phyloP scores from a whole-genome alignment of 805 yeast genomes.

The Hanseniaspora meyeri region DNA sequence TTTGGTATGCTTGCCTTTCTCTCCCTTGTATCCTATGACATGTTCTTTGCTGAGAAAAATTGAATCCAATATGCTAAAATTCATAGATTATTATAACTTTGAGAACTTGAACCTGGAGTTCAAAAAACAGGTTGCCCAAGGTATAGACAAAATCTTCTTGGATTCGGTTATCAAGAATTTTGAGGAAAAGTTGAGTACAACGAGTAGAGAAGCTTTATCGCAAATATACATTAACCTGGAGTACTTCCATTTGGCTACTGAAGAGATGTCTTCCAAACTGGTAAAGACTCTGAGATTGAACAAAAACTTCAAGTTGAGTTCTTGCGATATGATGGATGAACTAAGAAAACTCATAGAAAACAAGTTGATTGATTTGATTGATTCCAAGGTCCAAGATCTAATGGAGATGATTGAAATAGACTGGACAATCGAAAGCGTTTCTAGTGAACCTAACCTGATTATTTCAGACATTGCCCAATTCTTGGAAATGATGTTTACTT shows the following conservation, averaged over 20 bases:
- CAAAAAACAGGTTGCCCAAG: constrained; percentile 31
- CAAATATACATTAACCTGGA: constrained; percentile 83
- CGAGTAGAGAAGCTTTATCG: constrained; percentile 78
- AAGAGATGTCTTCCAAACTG: constrained; percentile 41
- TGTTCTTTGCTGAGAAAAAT: constrained; percentile 64
- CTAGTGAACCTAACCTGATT: constrained; percentile 55
- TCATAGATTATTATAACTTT: constrained; percentile 53
- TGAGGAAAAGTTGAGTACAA: constrained; percentile 47
- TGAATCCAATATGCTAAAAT: constrained; percentile 49
- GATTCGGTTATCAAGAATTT: constrained; percentile 55
- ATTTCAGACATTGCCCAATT: constrained; percentile 77
- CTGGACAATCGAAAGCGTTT: constrained; percentile 49
- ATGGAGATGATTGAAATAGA: constrained; percentile 77
- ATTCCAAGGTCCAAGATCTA: constrained; percentile 63
- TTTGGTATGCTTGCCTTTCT: constrained; percentile 69
- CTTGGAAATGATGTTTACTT: constrained; percentile 70
- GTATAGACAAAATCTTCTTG: constrained; percentile 58
- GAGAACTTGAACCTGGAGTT: constrained; percentile 41
- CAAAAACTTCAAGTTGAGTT: constrained; percentile 30
- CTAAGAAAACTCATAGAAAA: constrained; percentile 47
- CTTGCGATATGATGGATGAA: constrained; percentile 48
- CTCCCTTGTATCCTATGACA: constrained; percentile 75
- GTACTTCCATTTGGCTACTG: constrained; percentile 65
- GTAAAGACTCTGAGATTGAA: constrained; percentile 20
- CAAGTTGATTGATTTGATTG: constrained; percentile 70